Evolutionary conservation across 1,284 basidiomycete genomes (phyloP), one percentile per base, ranked within the genome.

Genomic region (Fomitopsis pinicola): DNA sequence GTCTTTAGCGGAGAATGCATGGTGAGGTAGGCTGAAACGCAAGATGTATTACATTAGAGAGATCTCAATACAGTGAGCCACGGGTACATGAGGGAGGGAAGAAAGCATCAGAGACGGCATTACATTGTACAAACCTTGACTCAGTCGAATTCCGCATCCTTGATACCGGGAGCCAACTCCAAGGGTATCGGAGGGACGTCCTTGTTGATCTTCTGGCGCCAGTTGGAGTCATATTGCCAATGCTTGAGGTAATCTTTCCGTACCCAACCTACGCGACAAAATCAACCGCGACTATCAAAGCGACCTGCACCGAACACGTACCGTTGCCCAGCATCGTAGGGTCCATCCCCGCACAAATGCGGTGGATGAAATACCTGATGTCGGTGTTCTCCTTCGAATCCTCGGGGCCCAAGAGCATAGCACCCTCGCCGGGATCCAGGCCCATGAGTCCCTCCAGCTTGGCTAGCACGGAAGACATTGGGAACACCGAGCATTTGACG

Each of bases 361-460:
- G 22, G 22, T 22, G 22, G 22, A 22, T 22, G 22, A 22, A 22
- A 22, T 22, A 22, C 22, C 22, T 22, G 22, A 22, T 22, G 2
- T 22, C 22, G 22, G 22, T 22, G 22, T 22, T 22, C 22, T 22
- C 22, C 22, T 22, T 2, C 22, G 22, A 22, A 22, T 22, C 22
- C 22, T 22, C 22, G 22, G 22, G 22, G 22, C 22, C 22, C 22
- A 22, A 22, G 22, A 22, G 22, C 22, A 22, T 22, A 22, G 22
- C 22, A 22, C 66, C 68, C 57, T 69, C 69, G 15, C 67, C 67
- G 5, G 45, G 33, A 36, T 63, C 54, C 7, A 70, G 60, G 0
- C 55, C 44, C 65, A 69, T 61, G 7, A 64, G 19, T 9, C 33
- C 45, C 57, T 70, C 69, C 30, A 71, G 60, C 19, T 68, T 69